Evolutionary conservation across 768 basidiomycete species (phyloP).

Genomic region (Boletus vinaceobasis): DNA sequence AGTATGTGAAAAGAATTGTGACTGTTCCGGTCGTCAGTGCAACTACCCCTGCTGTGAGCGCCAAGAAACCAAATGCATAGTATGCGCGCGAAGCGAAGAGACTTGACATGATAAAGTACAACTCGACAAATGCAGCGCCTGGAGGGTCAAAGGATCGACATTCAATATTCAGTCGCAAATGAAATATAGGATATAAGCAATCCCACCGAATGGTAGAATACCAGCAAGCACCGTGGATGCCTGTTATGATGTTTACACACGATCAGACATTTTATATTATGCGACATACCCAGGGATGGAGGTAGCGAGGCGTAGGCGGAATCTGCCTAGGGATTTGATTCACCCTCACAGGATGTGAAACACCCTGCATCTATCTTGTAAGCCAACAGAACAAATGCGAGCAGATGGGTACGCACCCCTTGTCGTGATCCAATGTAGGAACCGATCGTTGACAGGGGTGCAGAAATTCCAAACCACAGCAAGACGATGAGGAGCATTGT

Average conservation of each 20-base stretch:
- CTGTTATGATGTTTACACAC: slow-evolving; percentile 32
- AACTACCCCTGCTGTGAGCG: slow-evolving; percentile 80
- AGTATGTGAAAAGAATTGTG: slow-evolving; percentile 86
- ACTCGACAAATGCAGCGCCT: slow-evolving; percentile 94
- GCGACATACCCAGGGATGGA: slow-evolving; percentile 68
- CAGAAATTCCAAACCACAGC: slow-evolving; percentile 93
- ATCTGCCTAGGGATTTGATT: slow-evolving; percentile 97
- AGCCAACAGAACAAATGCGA: background rate
- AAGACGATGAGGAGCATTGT: slow-evolving; percentile 82
- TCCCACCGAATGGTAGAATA: slow-evolving; percentile 82
- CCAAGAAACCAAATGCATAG: slow-evolving; percentile 95
- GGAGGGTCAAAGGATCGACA: background rate
- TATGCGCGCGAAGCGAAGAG: slow-evolving; percentile 90
- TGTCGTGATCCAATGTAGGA: slow-evolving; percentile 84
- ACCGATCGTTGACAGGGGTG: slow-evolving; percentile 82
- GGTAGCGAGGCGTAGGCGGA: slow-evolving; percentile 81
- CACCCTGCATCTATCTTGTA: slow-evolving; percentile 40
- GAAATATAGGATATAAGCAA: background rate
- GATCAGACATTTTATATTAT: background rate
- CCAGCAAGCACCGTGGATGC: slow-evolving; percentile 80
- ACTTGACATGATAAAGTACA: slow-evolving; percentile 89
- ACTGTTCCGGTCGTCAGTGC: slow-evolving; percentile 88
- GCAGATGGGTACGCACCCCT: slow-evolving; percentile 53
- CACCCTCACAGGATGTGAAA: slow-evolving; percentile 83
- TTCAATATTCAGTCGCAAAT: background rate